A percentile compares a stretch with the other conserved stretches of the same genome.
phyloP scores from a whole-genome alignment of 176 grass and related monocot genomes.

The Oryza australiensis region DNA sequence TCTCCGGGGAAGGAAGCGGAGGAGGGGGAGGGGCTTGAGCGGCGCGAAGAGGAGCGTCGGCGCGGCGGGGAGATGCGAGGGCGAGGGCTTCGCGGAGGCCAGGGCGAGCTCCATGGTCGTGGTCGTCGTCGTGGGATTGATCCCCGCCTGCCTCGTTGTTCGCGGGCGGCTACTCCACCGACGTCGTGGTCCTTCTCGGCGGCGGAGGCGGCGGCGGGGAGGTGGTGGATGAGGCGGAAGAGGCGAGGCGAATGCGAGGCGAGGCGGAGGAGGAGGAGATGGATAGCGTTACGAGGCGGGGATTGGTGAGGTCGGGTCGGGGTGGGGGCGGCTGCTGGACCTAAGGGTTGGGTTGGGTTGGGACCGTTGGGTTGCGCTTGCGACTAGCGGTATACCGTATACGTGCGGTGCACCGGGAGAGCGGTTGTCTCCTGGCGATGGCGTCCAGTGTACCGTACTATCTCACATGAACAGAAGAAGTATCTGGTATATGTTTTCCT shows the following conservation, averaged over 20 bases:
- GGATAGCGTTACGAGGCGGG: slow-evolving; percentile 29
- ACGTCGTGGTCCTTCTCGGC: neutral
- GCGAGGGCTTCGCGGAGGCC: slow-evolving; percentile 27
- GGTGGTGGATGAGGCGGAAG: neutral
- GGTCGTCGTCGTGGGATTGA: neutral
- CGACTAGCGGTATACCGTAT: too few relatives aligned
- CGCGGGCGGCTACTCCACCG: neutral
- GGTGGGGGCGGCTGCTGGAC: neutral
- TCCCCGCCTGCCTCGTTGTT: neutral
- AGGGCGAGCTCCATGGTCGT: slow-evolving; percentile 61
- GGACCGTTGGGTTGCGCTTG: too few relatives aligned
- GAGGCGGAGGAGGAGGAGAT: neutral
- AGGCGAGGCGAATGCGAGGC: too few relatives aligned
- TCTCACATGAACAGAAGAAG: too few relatives aligned
- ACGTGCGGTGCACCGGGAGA: too few relatives aligned
- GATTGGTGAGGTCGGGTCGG: slow-evolving; percentile 20
- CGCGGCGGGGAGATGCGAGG: neutral
- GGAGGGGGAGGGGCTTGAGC: slow-evolving; percentile 45
- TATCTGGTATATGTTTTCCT: too few relatives aligned
- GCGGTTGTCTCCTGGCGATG: too few relatives aligned
- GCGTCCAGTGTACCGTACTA: too few relatives aligned
- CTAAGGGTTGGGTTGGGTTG: too few relatives aligned
- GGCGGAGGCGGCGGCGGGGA: neutral
- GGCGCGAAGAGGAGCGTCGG: slow-evolving; percentile 53
- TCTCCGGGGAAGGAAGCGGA: slow-evolving; percentile 39